A percentile compares a stretch with the other conserved stretches of the same genome.
phyloP scores from a whole-genome alignment of 2,329 filamentous ascomycete species.

The Hypoxylon sp. region DNA sequence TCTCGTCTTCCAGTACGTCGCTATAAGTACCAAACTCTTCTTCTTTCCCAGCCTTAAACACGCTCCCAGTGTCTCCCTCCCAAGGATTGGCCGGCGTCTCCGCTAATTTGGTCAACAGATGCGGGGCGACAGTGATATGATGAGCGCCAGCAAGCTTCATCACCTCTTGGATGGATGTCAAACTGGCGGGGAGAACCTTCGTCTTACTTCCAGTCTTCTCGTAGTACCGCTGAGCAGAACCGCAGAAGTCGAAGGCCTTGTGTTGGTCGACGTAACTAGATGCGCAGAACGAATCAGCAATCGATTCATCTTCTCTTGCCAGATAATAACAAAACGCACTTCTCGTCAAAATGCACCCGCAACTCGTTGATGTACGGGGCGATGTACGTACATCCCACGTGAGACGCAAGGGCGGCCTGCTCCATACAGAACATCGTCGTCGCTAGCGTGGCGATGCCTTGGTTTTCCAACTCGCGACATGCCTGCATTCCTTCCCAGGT shows the following conservation, averaged over 20 bases:
- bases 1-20: conserved; percentile 51
- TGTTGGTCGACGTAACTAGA: conserved; percentile 57
- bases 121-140: conserved; percentile 67
- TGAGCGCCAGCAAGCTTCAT: conserved; percentile 65
- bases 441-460: conserved; percentile 66
- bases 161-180: conserved; percentile 66
- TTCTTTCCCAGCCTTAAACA: conserved; percentile 34
- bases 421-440: conserved; percentile 70
- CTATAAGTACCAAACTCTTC: conserved; percentile 31
- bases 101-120: conserved; percentile 58
- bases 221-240: conserved; percentile 63
- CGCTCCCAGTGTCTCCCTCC: conserved; percentile 45
- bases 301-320: not conserved
- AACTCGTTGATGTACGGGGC: conserved; percentile 73
- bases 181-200: conserved; percentile 63
- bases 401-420: conserved; percentile 66
- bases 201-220: conserved; percentile 52
- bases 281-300: conserved; percentile 1
- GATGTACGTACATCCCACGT: conserved; percentile 67
- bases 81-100: conserved; percentile 47
- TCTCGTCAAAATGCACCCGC: conserved; percentile 65
- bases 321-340: conserved; percentile 46
- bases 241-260: conserved; percentile 60
- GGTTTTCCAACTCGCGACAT: conserved; percentile 60
- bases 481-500: conserved; percentile 72